Percentiles rank a stretch among this genome's conserved stretches.
Conservation (phyloP, 352 stramenopile genomes). For the Peronospora belbahrii region DNA sequence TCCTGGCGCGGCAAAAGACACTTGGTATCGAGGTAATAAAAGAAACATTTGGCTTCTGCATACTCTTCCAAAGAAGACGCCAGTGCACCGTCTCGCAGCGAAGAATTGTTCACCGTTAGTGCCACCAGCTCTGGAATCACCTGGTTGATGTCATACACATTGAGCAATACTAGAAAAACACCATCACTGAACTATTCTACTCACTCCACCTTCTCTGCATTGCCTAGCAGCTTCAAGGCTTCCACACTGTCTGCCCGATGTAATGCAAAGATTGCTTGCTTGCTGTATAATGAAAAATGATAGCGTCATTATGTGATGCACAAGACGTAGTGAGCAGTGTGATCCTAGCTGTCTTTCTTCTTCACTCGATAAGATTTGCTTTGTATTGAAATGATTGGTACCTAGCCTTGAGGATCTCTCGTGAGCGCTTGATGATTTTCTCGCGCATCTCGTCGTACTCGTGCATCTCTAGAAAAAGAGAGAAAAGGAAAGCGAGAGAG, state of each 20-base stretch:
- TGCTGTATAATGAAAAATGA: constrained; percentile 38
- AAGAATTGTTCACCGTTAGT: constrained; percentile 75
- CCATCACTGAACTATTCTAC: background rate
- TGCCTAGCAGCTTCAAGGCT: constrained; percentile 44
- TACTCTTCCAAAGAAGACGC: constrained; percentile 91
- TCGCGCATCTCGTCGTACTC: constrained; percentile 89
- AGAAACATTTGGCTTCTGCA: constrained; percentile 90
- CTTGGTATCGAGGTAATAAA: constrained; percentile 67
- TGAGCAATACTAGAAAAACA: constrained; percentile 9
- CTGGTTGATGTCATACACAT: constrained; percentile 19
- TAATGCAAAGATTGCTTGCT: constrained; percentile 92
- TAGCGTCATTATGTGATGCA: background rate
- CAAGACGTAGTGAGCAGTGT: too few species aligned
- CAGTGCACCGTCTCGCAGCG: constrained; percentile 73
- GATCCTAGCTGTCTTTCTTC: too few species aligned
- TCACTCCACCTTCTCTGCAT: constrained; percentile 39
- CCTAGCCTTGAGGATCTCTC: constrained; percentile 92
- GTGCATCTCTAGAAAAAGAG: constrained; percentile 65
- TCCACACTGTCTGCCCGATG: constrained; percentile 77
- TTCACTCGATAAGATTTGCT: too few species aligned
- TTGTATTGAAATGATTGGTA: constrained; percentile 6
- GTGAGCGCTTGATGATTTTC: constrained; percentile 91
- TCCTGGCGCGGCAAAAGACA: constrained; percentile 46
- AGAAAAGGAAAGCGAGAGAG: background rate
- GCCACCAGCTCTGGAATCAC: constrained; percentile 70